These are phyloP conservation scores for Diversispora eburnea DNA, from an alignment of 192 early-diverging fungal species.

Conservation along the genomic window DNA sequence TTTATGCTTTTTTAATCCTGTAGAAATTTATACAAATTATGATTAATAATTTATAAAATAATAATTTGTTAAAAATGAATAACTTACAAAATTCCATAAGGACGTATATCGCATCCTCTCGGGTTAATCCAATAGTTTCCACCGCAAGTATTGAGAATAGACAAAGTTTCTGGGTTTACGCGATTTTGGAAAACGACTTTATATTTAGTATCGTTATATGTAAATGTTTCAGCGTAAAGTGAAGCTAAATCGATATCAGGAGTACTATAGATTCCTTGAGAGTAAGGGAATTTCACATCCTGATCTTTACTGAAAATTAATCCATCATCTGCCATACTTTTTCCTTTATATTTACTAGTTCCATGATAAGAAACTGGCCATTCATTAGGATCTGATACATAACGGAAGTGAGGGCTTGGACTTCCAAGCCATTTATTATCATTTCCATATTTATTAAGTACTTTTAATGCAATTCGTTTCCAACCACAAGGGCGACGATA, in stretches of 20 bases:
- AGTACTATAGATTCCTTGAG: slow-evolving; percentile 23
- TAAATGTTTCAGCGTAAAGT: slow-evolving; percentile 8
- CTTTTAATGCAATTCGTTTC: slow-evolving; percentile 16
- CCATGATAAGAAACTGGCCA: slow-evolving; percentile 31
- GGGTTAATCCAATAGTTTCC: no score
- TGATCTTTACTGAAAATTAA: background rate
- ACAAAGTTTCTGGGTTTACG: slow-evolving; percentile 15
- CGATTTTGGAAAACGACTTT: slow-evolving; percentile 20
- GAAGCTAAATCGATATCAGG: slow-evolving; percentile 20
- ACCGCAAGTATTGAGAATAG: background rate
- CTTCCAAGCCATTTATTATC: slow-evolving; percentile 12
- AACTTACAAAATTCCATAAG: no score
- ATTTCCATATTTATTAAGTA: slow-evolving; percentile 10
- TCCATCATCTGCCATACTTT: slow-evolving; percentile 18
- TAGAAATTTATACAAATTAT: no score
- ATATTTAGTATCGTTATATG: background rate
- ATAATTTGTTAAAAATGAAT: no score
- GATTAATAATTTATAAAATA: no score
- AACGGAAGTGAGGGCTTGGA: background rate
- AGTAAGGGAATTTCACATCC: slow-evolving; percentile 8
- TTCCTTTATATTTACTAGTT: background rate
- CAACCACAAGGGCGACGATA: slow-evolving; percentile 14
- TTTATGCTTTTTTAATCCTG: no score
- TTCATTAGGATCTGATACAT: slow-evolving; percentile 13
- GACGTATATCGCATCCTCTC: no score